Conservation (phyloP, 129 eudicot species). For the Lactuca saligna region DNA sequence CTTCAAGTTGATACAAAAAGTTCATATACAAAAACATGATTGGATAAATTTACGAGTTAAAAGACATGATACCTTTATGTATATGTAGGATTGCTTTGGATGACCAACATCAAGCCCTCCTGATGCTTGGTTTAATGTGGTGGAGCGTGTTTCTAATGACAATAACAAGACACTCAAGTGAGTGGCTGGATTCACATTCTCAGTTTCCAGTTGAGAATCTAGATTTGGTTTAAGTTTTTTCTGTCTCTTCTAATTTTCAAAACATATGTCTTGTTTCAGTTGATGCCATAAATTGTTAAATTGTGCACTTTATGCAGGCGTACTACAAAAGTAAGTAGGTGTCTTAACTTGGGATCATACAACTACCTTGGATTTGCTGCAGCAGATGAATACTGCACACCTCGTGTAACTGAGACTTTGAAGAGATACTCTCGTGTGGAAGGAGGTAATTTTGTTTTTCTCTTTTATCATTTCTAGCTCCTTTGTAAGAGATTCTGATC, state of each 20-base stretch:
- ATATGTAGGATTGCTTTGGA: slow-evolving; percentile 76
- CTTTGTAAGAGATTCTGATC: neutral
- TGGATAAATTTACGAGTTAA: neutral
- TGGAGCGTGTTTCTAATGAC: slow-evolving; percentile 79
- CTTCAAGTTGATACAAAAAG: too few relatives aligned
- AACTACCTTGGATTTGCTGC: slow-evolving; percentile 92
- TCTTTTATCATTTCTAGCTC: neutral
- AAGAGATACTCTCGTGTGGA: slow-evolving; percentile 74
- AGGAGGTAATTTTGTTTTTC: slow-evolving; percentile 53
- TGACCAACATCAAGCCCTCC: slow-evolving; percentile 83
- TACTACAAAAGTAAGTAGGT: slow-evolving; percentile 48
- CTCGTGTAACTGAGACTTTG: slow-evolving; percentile 67
- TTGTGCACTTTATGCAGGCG: slow-evolving; percentile 48
- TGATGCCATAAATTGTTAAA: neutral
- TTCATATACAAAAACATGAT: neutral
- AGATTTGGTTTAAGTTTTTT: neutral
- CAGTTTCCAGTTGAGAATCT: neutral
- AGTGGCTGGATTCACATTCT: slow-evolving; percentile 17
- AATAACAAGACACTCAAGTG: slow-evolving; percentile 79
- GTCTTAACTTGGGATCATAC: slow-evolving; percentile 85
- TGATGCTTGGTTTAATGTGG: slow-evolving; percentile 92
- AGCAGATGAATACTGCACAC: slow-evolving; percentile 85
- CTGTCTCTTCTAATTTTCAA: neutral
- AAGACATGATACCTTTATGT: neutral
- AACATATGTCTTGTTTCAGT: neutral